Conservation (phyloP, 176 grass and related monocot genomes). For the Saccharum spontaneum region DNA sequence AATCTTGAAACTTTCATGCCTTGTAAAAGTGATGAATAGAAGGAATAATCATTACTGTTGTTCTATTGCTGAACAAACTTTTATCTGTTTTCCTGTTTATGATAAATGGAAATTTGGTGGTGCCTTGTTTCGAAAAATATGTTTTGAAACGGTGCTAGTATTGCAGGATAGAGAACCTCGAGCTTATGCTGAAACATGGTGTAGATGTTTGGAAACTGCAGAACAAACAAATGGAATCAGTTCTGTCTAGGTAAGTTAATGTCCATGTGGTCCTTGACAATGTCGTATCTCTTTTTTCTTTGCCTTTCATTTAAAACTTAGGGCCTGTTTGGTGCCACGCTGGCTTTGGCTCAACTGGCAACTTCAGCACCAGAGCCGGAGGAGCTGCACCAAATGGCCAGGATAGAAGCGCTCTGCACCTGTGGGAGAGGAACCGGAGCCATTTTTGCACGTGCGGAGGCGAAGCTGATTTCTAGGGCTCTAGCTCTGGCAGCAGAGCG, state of each 20-base stretch:
- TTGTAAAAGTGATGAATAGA: background rate
- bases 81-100: conserved; percentile 1
- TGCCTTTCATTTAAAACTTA: conserved; percentile 1
- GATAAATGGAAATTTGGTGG: background rate
- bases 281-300: conserved; percentile 4
- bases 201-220: conserved; percentile 93
- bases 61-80: conserved; percentile 6
- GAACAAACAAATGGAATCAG: conserved; percentile 84
- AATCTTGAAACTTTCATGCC: background rate
- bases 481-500: background rate
- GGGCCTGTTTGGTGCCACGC: background rate
- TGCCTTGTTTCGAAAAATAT: background rate
- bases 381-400: background rate
- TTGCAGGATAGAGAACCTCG: conserved; percentile 96
- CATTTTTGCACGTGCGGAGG: background rate
- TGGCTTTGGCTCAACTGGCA: background rate
- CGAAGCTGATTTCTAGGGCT: background rate
- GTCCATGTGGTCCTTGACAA: background rate
- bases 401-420: background rate
- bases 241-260: conserved; percentile 79
- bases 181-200: conserved; percentile 82
- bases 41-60: background rate
- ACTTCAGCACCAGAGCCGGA: background rate
- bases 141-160: conserved; percentile 29
- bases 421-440: background rate